A percentile compares a stretch with the other conserved stretches of the same genome.
These are phyloP conservation scores for Murraya koenigii DNA, from an alignment of 345 rosid genomes.

Conservation along the genomic window DNA sequence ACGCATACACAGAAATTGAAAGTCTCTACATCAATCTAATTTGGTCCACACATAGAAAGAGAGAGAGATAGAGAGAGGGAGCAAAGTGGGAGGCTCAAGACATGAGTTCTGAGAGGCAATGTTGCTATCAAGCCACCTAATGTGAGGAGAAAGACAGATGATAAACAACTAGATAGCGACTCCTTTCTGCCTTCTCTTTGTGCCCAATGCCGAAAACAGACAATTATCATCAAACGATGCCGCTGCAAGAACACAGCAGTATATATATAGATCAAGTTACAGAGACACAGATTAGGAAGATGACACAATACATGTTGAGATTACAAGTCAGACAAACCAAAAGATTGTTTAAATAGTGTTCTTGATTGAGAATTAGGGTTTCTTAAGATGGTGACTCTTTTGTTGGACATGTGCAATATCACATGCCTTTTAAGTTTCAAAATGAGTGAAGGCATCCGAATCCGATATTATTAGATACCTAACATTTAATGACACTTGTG, in stretches of 20 bases:
- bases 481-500: background rate
- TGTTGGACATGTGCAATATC: constrained; percentile 6
- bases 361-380: constrained; percentile 20
- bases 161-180: constrained; percentile 49
- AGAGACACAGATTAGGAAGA: background rate
- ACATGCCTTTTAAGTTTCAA: constrained; percentile 10
- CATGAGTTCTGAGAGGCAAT: constrained; percentile 25
- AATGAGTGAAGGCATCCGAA: background rate
- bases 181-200: constrained; percentile 25
- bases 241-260: background rate
- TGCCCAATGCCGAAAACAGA: constrained; percentile 16
- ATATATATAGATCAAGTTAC: background rate
- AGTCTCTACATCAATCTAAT: constrained; percentile 4
- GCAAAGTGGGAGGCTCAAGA: constrained; percentile 32
- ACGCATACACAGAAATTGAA: no score
- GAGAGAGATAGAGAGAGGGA: constrained; percentile 23
- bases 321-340: background rate
- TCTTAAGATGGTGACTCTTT: constrained; percentile 27
- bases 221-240: constrained; percentile 19
- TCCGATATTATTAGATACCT: background rate
- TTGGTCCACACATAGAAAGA: constrained; percentile 32
- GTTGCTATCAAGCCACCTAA: constrained; percentile 52
- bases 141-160: constrained; percentile 33
- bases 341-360: background rate
- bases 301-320: background rate